These are phyloP conservation scores for Metschnikowia henanensis DNA, from an alignment of 805 yeast genomes.

Conservation along the genomic window DNA sequence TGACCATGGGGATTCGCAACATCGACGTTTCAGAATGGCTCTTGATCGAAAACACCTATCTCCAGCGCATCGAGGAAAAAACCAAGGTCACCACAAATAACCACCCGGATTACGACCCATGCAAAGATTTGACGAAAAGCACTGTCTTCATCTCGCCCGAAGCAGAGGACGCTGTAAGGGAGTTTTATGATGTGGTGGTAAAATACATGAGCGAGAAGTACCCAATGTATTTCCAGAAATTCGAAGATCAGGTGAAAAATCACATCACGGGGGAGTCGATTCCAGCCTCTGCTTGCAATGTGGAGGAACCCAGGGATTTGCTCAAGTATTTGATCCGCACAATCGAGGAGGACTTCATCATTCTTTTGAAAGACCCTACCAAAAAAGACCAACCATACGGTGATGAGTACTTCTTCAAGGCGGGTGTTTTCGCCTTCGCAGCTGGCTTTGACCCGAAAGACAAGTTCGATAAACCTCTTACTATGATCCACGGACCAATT, in stretches of 20 bases:
- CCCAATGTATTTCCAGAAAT: slow-evolving; percentile 35
- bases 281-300: slow-evolving; percentile 17
- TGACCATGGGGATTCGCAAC: slow-evolving; percentile 21
- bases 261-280: slow-evolving; percentile 26
- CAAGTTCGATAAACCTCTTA: slow-evolving; percentile 38
- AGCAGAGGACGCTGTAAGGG: slow-evolving; percentile 34
- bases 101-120: slow-evolving; percentile 33
- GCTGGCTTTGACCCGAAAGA: slow-evolving; percentile 44
- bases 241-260: slow-evolving; percentile 24
- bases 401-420: slow-evolving; percentile 42
- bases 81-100: slow-evolving; percentile 27
- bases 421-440: slow-evolving; percentile 45
- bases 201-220: slow-evolving; percentile 37
- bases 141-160: slow-evolving; percentile 37
- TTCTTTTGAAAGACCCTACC: slow-evolving; percentile 35
- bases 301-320: slow-evolving; percentile 15
- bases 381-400: slow-evolving; percentile 29
- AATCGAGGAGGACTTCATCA: slow-evolving; percentile 44
- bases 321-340: slow-evolving; percentile 27
- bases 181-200: slow-evolving; percentile 33
- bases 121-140: slow-evolving; percentile 25
- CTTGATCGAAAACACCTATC: slow-evolving; percentile 38
- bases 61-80: slow-evolving; percentile 27
- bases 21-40: slow-evolving; percentile 42
- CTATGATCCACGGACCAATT: slow-evolving; percentile 40